Conservation (phyloP, 768 basidiomycete genomes). For the Lentinula sp. region DNA sequence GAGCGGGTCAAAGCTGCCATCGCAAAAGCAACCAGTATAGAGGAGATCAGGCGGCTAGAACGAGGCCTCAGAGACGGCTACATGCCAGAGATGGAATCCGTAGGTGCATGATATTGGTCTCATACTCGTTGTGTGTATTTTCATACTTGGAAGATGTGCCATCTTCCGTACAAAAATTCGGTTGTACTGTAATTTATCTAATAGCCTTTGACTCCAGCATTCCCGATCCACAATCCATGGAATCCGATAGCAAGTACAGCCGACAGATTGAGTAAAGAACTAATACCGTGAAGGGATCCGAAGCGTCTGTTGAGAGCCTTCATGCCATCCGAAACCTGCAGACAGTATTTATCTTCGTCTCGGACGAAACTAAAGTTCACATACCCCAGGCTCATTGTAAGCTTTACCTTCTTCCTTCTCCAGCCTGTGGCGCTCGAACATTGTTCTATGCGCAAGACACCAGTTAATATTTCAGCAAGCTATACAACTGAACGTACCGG, state of each 20-base stretch:
- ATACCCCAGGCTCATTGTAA: slow-evolving; percentile 60
- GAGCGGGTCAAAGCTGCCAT: slow-evolving; percentile 85
- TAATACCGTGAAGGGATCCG: slow-evolving; percentile 60
- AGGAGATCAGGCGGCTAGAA: slow-evolving; percentile 82
- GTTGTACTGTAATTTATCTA: slow-evolving; percentile 1
- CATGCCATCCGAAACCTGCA: slow-evolving; percentile 62
- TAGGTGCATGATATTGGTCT: slow-evolving; percentile 56
- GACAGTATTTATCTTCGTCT: slow-evolving; percentile 1
- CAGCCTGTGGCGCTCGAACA: slow-evolving; percentile 65
- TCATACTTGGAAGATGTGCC: neutral
- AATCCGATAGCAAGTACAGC: slow-evolving; percentile 55
- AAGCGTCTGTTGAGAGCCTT: slow-evolving; percentile 64
- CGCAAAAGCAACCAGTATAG: slow-evolving; percentile 83
- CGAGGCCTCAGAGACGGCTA: slow-evolving; percentile 81
- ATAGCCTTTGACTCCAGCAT: slow-evolving; percentile 35
- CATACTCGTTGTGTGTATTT: slow-evolving; percentile 22
- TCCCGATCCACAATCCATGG: slow-evolving; percentile 71
- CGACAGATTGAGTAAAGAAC: slow-evolving; percentile 58
- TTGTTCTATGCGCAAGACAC: slow-evolving; percentile 40
- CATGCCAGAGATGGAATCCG: slow-evolving; percentile 69
- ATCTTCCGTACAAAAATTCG: neutral
- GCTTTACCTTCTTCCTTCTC: slow-evolving; percentile 71
- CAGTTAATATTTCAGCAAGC: neutral
- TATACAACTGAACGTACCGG: slow-evolving; percentile 35
- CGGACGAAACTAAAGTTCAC: slow-evolving; percentile 13